Conservation (phyloP, 495 filamentous ascomycete species). For the Lepidopterella palustris region DNA sequence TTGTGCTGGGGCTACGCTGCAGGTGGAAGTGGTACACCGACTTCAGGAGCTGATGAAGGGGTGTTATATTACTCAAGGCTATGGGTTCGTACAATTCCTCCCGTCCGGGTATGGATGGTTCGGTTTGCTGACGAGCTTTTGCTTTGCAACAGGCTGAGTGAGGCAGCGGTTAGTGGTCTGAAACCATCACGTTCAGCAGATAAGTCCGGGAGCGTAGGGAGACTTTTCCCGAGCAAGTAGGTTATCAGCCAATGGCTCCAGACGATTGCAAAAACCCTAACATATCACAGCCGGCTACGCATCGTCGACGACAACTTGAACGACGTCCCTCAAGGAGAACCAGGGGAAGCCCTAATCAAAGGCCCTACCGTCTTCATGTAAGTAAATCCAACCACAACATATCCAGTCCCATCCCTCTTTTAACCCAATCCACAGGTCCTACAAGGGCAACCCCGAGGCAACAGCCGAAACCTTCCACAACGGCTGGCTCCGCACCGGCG, state of each 20-base stretch:
- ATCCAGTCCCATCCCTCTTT: too few relatives aligned
- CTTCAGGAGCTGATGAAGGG: conserved; percentile 12
- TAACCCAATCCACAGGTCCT: too few relatives aligned
- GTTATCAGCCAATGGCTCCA: too few relatives aligned
- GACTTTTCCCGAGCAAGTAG: not conserved
- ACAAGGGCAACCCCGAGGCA: conserved; percentile 8
- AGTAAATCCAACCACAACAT: too few relatives aligned
- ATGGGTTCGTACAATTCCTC: too few relatives aligned
- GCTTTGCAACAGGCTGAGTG: too few relatives aligned
- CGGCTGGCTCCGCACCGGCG: conserved; percentile 20
- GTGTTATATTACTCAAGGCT: conserved; percentile 11
- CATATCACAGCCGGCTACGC: not conserved
- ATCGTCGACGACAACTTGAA: conserved; percentile 12
- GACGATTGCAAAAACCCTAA: too few relatives aligned
- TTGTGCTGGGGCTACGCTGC: conserved; percentile 11
- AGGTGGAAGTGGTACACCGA: not conserved
- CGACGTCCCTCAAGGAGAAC: conserved; percentile 5
- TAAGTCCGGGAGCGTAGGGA: not conserved
- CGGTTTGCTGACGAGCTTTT: too few relatives aligned
- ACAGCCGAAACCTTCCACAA: conserved; percentile 14
- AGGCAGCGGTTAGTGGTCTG: not conserved
- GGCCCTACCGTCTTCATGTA: conserved; percentile 8
- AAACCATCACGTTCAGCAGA: not conserved
- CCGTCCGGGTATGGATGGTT: too few relatives aligned
- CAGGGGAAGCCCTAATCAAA: conserved; percentile 14